These are phyloP conservation scores for Cryomyces minteri DNA, from an alignment of 495 filamentous ascomycete species.

Conservation along the genomic window DNA sequence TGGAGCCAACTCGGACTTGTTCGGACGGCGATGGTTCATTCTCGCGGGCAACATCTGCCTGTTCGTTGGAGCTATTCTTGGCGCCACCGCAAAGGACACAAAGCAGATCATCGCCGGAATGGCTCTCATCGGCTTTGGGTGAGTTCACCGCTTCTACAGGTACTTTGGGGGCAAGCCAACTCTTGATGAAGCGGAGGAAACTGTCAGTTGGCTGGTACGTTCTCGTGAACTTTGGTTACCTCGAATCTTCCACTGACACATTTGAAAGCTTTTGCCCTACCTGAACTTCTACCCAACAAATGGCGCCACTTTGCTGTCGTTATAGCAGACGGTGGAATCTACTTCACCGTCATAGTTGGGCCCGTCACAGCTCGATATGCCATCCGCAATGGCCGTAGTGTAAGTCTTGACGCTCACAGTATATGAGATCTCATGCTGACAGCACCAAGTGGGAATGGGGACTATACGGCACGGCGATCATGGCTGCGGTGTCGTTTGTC, in stretches of 20 bases:
- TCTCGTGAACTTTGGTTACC: not conserved
- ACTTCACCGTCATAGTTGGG: conserved; percentile 17
- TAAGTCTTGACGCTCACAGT: too few species aligned
- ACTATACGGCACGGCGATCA: not conserved
- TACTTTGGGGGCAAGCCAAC: not conserved
- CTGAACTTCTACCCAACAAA: conserved; percentile 22
- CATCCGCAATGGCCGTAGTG: conserved; percentile 6
- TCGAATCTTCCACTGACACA: conserved; percentile 1
- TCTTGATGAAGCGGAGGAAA: not conserved
- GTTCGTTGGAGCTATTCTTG: conserved; percentile 7
- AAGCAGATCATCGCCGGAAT: conserved; percentile 5
- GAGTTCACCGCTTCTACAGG: conserved; percentile 5
- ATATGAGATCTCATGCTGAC: too few species aligned
- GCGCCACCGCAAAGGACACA: conserved; percentile 5
- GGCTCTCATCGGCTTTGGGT: conserved; percentile 10
- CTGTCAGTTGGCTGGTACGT: not conserved
- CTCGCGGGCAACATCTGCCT: conserved; percentile 10
- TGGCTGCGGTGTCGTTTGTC: conserved; percentile 8
- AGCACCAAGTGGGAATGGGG: conserved; percentile 2
- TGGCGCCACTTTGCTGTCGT: conserved; percentile 16
- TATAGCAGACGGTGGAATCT: conserved; percentile 14
- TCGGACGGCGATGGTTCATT: conserved; percentile 13
- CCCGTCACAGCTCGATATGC: conserved; percentile 17
- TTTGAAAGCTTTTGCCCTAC: conserved; percentile 18
- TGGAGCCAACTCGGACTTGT: conserved; percentile 14